These are phyloP conservation scores for Gillenia trifoliata DNA, from an alignment of 306 rosid genomes.

Conservation along the genomic window DNA sequence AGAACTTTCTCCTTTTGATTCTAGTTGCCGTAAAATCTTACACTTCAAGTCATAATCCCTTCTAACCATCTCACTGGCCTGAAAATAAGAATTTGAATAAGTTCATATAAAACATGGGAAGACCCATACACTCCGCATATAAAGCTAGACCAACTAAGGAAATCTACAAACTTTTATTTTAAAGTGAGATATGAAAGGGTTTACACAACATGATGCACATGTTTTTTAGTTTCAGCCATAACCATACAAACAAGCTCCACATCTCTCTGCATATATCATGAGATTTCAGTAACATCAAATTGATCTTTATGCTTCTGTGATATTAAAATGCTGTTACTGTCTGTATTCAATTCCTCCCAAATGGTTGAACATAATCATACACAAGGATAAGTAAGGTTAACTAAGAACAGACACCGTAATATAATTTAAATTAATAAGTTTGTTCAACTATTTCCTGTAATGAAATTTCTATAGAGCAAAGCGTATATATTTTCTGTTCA, in stretches of 20 bases:
- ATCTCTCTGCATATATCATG: background rate
- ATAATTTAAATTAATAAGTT: background rate
- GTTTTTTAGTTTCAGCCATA: background rate
- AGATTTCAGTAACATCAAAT: background rate
- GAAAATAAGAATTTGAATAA: conserved; percentile 5
- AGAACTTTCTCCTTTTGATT: conserved; percentile 57
- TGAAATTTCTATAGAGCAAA: background rate
- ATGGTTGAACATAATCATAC: too few species aligned
- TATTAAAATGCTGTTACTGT: background rate
- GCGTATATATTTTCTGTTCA: background rate
- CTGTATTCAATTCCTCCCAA: background rate
- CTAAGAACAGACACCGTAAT: background rate
- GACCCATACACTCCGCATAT: background rate
- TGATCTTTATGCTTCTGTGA: background rate
- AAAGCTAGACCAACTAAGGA: background rate
- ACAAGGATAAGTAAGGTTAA: too few species aligned
- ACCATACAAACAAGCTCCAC: background rate
- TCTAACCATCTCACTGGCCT: conserved; percentile 89
- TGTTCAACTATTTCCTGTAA: background rate
- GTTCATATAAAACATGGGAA: background rate
- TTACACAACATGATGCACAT: too few species aligned
- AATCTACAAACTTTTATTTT: background rate
- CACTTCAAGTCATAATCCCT: conserved; percentile 77
- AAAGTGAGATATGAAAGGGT: background rate
- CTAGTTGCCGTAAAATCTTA: conserved; percentile 68